phyloP scores from a whole-genome alignment of 257 asterid species.

The Solanum ossicruentum region DNA sequence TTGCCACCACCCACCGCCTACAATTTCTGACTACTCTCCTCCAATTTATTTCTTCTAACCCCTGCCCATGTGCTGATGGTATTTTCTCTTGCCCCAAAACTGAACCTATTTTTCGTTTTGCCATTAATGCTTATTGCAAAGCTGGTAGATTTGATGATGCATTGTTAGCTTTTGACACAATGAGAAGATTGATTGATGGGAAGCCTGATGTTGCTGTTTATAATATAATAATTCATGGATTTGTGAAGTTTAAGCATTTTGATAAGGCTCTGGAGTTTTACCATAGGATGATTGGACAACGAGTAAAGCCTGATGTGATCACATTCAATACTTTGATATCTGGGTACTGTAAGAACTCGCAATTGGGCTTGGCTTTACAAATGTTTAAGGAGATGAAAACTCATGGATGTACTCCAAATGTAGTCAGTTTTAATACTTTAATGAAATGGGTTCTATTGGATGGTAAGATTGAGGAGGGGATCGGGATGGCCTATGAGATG shows the following conservation, averaged over 20 bases:
- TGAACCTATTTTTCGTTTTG: conserved; percentile 59
- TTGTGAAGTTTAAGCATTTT: conserved; percentile 41
- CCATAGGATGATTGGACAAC: conserved; percentile 46
- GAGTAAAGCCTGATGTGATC: conserved; percentile 56
- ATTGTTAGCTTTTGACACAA: conserved; percentile 43
- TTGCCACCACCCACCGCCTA: conserved; percentile 58
- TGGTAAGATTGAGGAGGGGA: conserved; percentile 58
- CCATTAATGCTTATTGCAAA: conserved; percentile 48
- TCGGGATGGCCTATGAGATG: conserved; percentile 82
- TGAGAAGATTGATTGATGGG: conserved; percentile 73
- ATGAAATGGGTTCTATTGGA: conserved; percentile 65
- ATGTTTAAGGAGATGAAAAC: conserved; percentile 79
- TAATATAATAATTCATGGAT: conserved; percentile 67
- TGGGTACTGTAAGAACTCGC: conserved; percentile 50
- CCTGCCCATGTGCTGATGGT: conserved; percentile 94
- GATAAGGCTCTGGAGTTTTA: conserved; percentile 49
- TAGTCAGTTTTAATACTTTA: conserved; percentile 81
- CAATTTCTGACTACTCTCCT: conserved; percentile 54
- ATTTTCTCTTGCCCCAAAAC: conserved; percentile 72
- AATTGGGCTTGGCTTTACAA: conserved; percentile 47
- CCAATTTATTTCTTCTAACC: conserved; percentile 63
- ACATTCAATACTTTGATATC: conserved; percentile 72
- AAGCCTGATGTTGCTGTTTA: conserved; percentile 49
- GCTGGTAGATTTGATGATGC: conserved; percentile 58
- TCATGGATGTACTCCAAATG: conserved; percentile 75